A percentile compares a stretch with the other conserved stretches of the same genome.
phyloP scores from a whole-genome alignment of 148 eudicot species.

The Agrostemma githago region DNA sequence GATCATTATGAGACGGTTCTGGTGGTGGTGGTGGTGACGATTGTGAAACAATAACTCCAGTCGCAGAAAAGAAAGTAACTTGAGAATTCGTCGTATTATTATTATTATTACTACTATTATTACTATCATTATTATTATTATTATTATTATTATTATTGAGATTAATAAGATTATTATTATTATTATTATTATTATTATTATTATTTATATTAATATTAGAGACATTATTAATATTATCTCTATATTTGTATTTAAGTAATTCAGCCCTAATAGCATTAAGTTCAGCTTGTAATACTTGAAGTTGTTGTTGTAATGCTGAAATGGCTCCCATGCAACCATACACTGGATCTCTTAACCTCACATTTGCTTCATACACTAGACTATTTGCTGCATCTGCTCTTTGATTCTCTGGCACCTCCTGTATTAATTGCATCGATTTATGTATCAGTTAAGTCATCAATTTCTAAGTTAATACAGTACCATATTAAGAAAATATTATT shows the following conservation, averaged over 20 bases:
- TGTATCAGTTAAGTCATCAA: too few relatives aligned
- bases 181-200: not conserved
- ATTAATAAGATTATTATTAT: constrained; percentile 1
- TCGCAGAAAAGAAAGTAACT: constrained; percentile 28
- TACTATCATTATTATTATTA: too few relatives aligned
- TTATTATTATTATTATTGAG: not conserved
- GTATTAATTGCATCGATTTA: not conserved
- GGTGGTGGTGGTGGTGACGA: constrained; percentile 33
- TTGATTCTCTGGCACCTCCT: constrained; percentile 55
- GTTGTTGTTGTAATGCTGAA: constrained; percentile 45
- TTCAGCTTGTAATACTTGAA: constrained; percentile 43
- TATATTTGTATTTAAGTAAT: constrained; percentile 32
- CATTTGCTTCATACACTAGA: constrained; percentile 57
- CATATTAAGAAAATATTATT: too few relatives aligned
- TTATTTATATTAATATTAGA: constrained; percentile 7
- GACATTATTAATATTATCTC: constrained; percentile 26
- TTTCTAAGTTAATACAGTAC: too few relatives aligned
- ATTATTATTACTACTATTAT: not conserved
- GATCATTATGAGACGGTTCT: constrained; percentile 10
- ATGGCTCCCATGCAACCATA: constrained; percentile 64
- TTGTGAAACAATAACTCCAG: constrained; percentile 29
- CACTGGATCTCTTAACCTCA: constrained; percentile 53
- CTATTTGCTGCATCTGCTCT: constrained; percentile 58
- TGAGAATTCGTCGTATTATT: constrained; percentile 8
- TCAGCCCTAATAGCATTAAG: constrained; percentile 38